A percentile compares a stretch with the other conserved stretches of the same genome.
These are phyloP conservation scores for Lactarius tabidus DNA, from an alignment of 768 basidiomycete species.

Conservation along the genomic window DNA sequence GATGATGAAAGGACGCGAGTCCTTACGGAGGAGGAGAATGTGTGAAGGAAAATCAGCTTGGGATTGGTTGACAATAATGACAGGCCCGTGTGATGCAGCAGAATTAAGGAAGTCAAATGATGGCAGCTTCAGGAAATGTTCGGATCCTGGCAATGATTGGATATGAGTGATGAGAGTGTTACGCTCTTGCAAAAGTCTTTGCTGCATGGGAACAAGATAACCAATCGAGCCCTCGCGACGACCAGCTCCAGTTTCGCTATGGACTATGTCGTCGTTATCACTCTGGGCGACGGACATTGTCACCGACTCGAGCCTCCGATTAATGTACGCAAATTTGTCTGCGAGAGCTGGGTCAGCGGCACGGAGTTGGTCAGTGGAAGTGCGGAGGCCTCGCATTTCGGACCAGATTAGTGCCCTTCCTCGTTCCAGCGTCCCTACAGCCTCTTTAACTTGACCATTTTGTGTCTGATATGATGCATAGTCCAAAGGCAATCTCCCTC, in stretches of 20 bases:
- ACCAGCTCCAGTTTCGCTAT: background rate
- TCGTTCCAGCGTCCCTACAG: conserved; percentile 3
- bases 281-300: background rate
- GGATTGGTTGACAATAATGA: background rate
- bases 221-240: background rate
- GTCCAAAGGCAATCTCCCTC: background rate
- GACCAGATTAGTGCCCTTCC: conserved; percentile 12
- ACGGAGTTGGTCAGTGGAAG: background rate
- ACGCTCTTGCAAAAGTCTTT: background rate
- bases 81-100: background rate
- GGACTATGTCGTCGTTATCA: background rate
- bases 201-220: conserved; percentile 33
- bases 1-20: conserved; percentile 30
- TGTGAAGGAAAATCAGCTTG: conserved; percentile 23
- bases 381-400: background rate
- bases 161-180: background rate
- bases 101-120: background rate
- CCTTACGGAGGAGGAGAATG: background rate
- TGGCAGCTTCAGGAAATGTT: background rate
- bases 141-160: background rate
- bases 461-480: conserved; percentile 1
- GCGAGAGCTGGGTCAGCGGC: background rate
- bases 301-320: background rate
- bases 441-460: background rate
- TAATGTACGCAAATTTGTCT: background rate